Evolutionary conservation across 768 basidiomycete species (phyloP).

Genomic region (Leccinum fibrillosum): DNA sequence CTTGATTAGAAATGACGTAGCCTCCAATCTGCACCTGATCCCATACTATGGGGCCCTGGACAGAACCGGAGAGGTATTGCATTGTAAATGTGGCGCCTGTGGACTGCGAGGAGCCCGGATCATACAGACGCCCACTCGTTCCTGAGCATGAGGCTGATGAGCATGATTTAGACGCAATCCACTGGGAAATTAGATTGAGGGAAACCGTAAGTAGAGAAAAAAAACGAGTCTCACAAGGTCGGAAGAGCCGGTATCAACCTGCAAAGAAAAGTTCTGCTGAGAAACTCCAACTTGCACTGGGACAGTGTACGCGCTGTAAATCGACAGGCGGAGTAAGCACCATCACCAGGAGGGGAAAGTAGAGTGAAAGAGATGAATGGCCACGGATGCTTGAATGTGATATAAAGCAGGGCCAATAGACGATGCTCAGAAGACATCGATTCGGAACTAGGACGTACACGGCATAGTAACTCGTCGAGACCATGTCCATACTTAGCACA

Average conservation of each 20-base stretch:
- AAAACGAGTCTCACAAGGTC: conserved; percentile 56
- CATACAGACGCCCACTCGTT: conserved; percentile 49
- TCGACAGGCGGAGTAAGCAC: not conserved
- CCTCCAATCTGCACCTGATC: conserved; percentile 61
- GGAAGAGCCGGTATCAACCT: conserved; percentile 80
- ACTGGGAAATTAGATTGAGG: conserved; percentile 40
- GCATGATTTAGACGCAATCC: conserved; percentile 71
- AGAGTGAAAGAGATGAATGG: not conserved
- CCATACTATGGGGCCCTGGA: conserved; percentile 66
- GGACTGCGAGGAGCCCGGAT: conserved; percentile 45
- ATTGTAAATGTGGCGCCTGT: conserved; percentile 49
- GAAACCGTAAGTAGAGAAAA: not conserved
- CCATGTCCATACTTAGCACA: conserved; percentile 54
- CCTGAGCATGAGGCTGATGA: conserved; percentile 48
- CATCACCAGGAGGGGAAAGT: not conserved
- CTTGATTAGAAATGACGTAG: conserved; percentile 63
- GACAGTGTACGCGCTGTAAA: conserved; percentile 60
- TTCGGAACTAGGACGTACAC: conserved; percentile 38
- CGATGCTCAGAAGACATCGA: not conserved
- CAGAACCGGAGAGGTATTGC: conserved; percentile 56
- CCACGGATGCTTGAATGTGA: not conserved
- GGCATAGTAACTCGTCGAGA: conserved; percentile 52
- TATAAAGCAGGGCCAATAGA: not conserved
- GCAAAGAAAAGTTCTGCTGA: conserved; percentile 54
- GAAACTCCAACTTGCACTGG: conserved; percentile 50